Evolutionary conservation across 257 asterid species (phyloP).

Genomic region (Solanum chilense): DNA sequence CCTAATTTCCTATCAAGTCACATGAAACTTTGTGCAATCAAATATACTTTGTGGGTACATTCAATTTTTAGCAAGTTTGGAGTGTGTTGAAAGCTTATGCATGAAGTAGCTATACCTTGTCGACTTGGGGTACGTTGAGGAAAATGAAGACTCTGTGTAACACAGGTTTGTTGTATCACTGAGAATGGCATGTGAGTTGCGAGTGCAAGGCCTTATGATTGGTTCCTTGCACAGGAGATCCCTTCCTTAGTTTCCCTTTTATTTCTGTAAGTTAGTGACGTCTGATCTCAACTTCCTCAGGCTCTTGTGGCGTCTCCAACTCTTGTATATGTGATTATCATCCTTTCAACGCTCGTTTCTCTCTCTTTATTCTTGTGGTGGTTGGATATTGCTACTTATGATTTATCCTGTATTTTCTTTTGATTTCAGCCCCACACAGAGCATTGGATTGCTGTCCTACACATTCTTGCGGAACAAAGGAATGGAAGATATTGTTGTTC

Average conservation of each 20-base stretch:
- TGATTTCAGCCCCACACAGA: conserved; percentile 55
- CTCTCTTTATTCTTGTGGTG: not conserved
- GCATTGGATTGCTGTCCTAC: conserved; percentile 82
- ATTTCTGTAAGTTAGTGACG: not conserved
- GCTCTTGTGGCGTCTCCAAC: not conserved
- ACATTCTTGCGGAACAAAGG: conserved; percentile 74
- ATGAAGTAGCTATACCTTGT: not conserved
- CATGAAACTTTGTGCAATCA: not conserved
- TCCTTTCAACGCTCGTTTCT: not conserved
- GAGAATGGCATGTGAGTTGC: not conserved
- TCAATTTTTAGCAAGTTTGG: not conserved
- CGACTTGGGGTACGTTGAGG: not conserved
- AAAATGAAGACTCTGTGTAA: not conserved
- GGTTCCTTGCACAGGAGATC: not conserved
- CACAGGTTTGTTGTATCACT: not conserved
- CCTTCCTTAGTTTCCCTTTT: not conserved
- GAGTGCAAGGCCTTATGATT: not conserved
- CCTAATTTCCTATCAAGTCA: not conserved
- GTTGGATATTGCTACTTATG: not conserved
- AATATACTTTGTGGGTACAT: not conserved
- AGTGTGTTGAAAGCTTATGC: not conserved
- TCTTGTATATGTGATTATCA: not conserved
- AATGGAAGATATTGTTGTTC: conserved; percentile 85
- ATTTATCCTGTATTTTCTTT: not conserved
- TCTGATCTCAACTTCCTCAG: not conserved